Conservation (phyloP, 2,329 filamentous ascomycete species). For the Xenoacremonium recifei region DNA sequence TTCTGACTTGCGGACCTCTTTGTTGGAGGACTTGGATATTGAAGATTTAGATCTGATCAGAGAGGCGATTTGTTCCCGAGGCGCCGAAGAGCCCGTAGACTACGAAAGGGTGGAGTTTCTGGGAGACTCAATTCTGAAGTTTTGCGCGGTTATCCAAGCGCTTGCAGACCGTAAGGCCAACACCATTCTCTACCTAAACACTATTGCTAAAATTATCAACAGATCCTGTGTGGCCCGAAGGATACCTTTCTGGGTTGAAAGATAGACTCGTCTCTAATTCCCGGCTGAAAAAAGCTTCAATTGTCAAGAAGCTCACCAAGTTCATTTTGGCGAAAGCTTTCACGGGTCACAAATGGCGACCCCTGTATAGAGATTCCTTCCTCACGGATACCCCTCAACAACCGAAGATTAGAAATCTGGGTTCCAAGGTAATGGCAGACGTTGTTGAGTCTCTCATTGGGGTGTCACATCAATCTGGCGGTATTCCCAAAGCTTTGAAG, state of each 20-base stretch:
- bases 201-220: too few species aligned
- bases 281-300: slow-evolving; percentile 64
- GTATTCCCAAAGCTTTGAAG: slow-evolving; percentile 57
- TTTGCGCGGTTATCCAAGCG: slow-evolving; percentile 66
- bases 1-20: slow-evolving; percentile 46
- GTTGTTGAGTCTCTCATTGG: slow-evolving; percentile 85
- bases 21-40: slow-evolving; percentile 46
- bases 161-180: slow-evolving; percentile 48
- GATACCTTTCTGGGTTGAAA: slow-evolving; percentile 68
- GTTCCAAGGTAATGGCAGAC: slow-evolving; percentile 82
- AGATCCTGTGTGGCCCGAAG: slow-evolving; percentile 73
- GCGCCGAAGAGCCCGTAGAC: slow-evolving; percentile 58
- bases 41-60: slow-evolving; percentile 54
- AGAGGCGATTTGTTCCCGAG: slow-evolving; percentile 68
- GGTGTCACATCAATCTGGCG: slow-evolving; percentile 68
- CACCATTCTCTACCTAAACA: too few species aligned
- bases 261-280: slow-evolving; percentile 72
- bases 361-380: slow-evolving; percentile 52
- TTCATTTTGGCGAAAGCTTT: slow-evolving; percentile 72
- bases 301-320: slow-evolving; percentile 62
- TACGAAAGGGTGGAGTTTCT: slow-evolving; percentile 88
- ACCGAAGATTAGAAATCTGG: slow-evolving; percentile 41
- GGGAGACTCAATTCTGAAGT: slow-evolving; percentile 81
- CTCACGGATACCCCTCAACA: slow-evolving; percentile 17
- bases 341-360: slow-evolving; percentile 70